Percentiles rank a stretch among this genome's conserved stretches.
Conservation (phyloP, 257 asterid genomes). For the Solanum sparsipilum region DNA sequence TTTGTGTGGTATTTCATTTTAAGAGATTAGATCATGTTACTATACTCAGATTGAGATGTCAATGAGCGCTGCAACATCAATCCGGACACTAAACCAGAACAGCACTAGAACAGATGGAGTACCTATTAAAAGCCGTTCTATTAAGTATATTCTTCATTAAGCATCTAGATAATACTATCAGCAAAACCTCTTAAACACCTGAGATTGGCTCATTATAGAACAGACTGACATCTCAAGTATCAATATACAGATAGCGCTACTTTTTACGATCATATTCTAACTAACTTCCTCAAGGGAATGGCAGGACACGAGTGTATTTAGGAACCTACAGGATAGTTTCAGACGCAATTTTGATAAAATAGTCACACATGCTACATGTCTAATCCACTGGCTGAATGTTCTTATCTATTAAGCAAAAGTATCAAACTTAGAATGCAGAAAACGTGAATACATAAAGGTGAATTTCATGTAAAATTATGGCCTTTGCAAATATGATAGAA, state of each 20-base stretch:
- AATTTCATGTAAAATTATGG: background rate
- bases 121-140: background rate
- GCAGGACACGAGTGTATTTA: background rate
- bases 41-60: background rate
- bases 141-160: background rate
- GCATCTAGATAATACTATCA: background rate
- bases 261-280: background rate
- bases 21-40: background rate
- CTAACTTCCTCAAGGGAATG: background rate
- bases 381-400: background rate
- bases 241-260: background rate
- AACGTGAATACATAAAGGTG: background rate
- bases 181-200: background rate
- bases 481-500: background rate
- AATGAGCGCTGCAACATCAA: background rate
- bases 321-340: background rate
- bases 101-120: background rate
- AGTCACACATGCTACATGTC: background rate
- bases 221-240: background rate
- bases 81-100: background rate
- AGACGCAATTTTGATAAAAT: background rate
- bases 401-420: background rate
- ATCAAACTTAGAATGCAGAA: background rate
- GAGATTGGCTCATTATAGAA: background rate
- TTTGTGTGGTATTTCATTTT: background rate